Evolutionary conservation across 2,329 filamentous ascomycete species (phyloP), one percentile per base, ranked within the genome.

Genomic region (Calonectria hawksworthii): DNA sequence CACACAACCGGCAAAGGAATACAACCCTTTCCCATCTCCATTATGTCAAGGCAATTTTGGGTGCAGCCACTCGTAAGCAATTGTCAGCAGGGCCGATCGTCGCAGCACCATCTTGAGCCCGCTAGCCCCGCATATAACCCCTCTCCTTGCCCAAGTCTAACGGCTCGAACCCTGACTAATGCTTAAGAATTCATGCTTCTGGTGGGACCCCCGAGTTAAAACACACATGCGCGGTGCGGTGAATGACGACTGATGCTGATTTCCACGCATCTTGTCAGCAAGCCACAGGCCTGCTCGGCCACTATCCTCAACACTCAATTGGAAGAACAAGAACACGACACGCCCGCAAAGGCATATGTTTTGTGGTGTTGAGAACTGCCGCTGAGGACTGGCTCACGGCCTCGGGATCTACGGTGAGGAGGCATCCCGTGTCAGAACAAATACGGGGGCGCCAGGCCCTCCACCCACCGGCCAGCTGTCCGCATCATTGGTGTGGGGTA

Each of bases 131-230:
- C 56, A 63, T 38, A 4, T 23, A 38, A 14, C 56, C 56, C 36
- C 56, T 61, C 56, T 63, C 56, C 23, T 16, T 23, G 56, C n/a
- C 56, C 23, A 16, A 54, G 38, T 38, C 32, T 18, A 63, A 63
- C 56, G 23, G 38, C 4, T 38, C 14, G 34, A 1, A 21, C 56
- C 32, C n/a, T 63, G 56, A 63, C 56, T 63, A 63, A 63, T 63
- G 56, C 56, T 63, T 63, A 63, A 63, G 56, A 63, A 63, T 63
- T 63, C 56, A 63, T 63, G 56, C 36, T 63, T 13, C 7, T 16
- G 34, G 56, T 63, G 56, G 56, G 34, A 13, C 32, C 34, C 16
- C 14, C 23, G 56, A 41, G 36, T 63, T 38, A 28, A 63, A 36
- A 41, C 10, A 2, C 23, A 23, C 34, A 38, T 38, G 56, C n/a